Evolutionary conservation across 768 basidiomycete species (phyloP).

Genomic region (Coprinopsis marcescibilis): DNA sequence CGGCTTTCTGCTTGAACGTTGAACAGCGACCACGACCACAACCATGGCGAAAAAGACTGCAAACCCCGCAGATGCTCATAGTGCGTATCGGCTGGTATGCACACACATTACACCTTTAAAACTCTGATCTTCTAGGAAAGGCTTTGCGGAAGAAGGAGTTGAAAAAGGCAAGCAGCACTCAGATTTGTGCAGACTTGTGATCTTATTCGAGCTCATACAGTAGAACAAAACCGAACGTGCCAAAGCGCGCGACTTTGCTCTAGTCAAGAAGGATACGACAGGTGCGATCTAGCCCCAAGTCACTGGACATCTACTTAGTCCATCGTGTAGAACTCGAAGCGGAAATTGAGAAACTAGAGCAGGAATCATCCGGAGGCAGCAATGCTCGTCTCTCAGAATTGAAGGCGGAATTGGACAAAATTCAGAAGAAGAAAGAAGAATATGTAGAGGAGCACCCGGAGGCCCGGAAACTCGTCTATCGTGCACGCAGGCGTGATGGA

Average conservation of each 20-base stretch:
- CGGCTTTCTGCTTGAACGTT: slow-evolving; percentile 7
- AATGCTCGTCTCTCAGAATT: slow-evolving; percentile 63
- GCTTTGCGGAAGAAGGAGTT: slow-evolving; percentile 90
- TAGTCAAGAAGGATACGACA: slow-evolving; percentile 90
- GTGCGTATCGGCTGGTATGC: slow-evolving; percentile 42
- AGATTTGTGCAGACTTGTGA: not conserved
- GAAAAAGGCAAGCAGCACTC: slow-evolving; percentile 64
- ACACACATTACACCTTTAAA: not conserved
- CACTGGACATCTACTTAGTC: slow-evolving; percentile 5
- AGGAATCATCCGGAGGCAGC: slow-evolving; percentile 39
- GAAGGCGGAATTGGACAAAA: slow-evolving; percentile 71
- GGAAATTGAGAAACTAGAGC: slow-evolving; percentile 67
- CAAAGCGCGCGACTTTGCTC: slow-evolving; percentile 81
- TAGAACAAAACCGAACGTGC: slow-evolving; percentile 88
- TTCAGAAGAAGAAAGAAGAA: slow-evolving; percentile 84
- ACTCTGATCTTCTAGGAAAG: slow-evolving; percentile 56
- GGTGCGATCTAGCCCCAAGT: slow-evolving; percentile 34
- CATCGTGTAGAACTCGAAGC: slow-evolving; percentile 63
- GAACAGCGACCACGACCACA: not conserved
- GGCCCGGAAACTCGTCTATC: slow-evolving; percentile 79
- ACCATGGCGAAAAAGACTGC: slow-evolving; percentile 80
- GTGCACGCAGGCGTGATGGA: slow-evolving; percentile 28
- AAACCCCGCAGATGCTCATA: slow-evolving; percentile 93
- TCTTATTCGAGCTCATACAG: slow-evolving; percentile 28
- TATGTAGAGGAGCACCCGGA: slow-evolving; percentile 94